Percentiles rank a stretch among this genome's conserved stretches.
These are phyloP conservation scores for Debaryomyces fabryi DNA, from an alignment of 1,139 yeast species.

Conservation along the genomic window DNA sequence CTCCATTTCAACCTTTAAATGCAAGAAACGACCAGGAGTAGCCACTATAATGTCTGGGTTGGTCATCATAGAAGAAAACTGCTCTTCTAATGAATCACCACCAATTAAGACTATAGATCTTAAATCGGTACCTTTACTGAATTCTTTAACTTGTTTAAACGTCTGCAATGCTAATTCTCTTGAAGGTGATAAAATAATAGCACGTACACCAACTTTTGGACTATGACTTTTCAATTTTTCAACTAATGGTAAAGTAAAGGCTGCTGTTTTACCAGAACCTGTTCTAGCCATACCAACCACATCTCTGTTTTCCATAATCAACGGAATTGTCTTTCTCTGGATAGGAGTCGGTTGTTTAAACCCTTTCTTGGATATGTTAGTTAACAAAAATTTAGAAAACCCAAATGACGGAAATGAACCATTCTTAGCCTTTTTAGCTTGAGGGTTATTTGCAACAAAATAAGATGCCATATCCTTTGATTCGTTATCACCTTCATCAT, in stretches of 20 bases:
- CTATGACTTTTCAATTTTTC: slow-evolving; percentile 82
- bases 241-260: slow-evolving; percentile 90
- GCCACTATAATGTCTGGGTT: slow-evolving; percentile 96
- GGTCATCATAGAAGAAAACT: slow-evolving; percentile 87
- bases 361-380: slow-evolving; percentile 81
- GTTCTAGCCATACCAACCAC: slow-evolving; percentile 99
- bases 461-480: slow-evolving; percentile 47
- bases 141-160: slow-evolving; percentile 83
- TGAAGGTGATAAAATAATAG: slow-evolving; percentile 84
- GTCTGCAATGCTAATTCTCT: slow-evolving; percentile 96
- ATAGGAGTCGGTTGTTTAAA: slow-evolving; percentile 96
- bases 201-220: slow-evolving; percentile 83
- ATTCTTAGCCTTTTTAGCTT: slow-evolving; percentile 65
- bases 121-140: slow-evolving; percentile 80
- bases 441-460: slow-evolving; percentile 45
- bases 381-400: slow-evolving; percentile 67
- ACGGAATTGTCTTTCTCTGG: slow-evolving; percentile 92
- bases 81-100: slow-evolving; percentile 97
- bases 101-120: slow-evolving; percentile 85
- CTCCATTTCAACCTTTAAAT: slow-evolving; percentile 93
- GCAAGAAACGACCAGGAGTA: slow-evolving; percentile 96
- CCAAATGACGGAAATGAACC: slow-evolving; percentile 94
- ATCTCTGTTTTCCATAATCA: slow-evolving; percentile 83
- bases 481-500: slow-evolving; percentile 49
- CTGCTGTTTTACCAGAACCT: slow-evolving; percentile 99